phyloP scores from a whole-genome alignment of 1,284 basidiomycete species.

The Malassezia slooffiae region DNA sequence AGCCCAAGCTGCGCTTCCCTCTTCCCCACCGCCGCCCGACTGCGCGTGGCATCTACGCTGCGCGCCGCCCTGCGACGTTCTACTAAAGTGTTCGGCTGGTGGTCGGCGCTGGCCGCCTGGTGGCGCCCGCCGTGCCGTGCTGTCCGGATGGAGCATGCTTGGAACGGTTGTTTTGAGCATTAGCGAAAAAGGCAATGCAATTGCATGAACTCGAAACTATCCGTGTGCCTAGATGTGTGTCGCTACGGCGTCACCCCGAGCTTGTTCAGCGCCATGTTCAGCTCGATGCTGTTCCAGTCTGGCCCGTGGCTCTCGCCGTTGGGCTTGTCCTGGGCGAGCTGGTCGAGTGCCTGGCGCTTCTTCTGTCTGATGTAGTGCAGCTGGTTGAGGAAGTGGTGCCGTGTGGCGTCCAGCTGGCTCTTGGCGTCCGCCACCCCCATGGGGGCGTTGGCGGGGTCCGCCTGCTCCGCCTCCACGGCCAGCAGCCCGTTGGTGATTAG shows the following conservation, averaged over 20 bases:
- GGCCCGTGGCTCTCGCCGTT: constrained; percentile 14
- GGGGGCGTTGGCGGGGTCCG: constrained; percentile 5
- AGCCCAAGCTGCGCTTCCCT: constrained; percentile 88
- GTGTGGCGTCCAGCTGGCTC: constrained; percentile 79
- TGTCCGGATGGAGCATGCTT: too few relatives aligned
- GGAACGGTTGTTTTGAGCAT: too few relatives aligned
- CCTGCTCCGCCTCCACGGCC: constrained; percentile 1
- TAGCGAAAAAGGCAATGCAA: constrained; percentile 15
- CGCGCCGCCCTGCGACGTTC: constrained; percentile 49
- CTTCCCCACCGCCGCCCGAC: constrained; percentile 69
- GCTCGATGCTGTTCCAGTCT: constrained; percentile 36
- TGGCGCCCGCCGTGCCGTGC: too few relatives aligned
- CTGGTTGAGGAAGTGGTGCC: constrained; percentile 81
- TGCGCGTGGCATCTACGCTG: constrained; percentile 48
- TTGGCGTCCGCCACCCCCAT: constrained; percentile 11
- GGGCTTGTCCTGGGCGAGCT: constrained; percentile 15
- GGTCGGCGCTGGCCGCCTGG: too few relatives aligned
- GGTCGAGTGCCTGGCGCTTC: constrained; percentile 49
- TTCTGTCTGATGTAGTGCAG: constrained; percentile 66
- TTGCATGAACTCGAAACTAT: constrained; percentile 8
- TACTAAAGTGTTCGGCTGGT: constrained; percentile 43
- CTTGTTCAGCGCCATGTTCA: constrained; percentile 21
- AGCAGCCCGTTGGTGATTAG: constrained; percentile 38
- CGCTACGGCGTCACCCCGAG: constrained; percentile 11
- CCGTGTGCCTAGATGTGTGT: background rate